Conservation (phyloP, 768 basidiomycete species). For the Kwoniella heveanensis region DNA sequence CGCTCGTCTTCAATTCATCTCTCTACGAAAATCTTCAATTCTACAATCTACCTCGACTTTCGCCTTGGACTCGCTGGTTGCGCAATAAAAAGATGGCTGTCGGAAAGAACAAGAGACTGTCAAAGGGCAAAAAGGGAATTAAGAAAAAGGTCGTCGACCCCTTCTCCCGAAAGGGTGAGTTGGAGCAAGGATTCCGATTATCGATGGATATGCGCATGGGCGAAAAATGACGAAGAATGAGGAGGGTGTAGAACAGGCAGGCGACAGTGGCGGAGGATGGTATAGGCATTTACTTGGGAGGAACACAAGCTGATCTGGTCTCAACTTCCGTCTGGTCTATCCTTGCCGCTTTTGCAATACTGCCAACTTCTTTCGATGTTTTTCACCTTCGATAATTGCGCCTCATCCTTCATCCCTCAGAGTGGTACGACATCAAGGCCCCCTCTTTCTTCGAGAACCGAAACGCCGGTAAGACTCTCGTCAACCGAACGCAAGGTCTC, state of each 20-base stretch:
- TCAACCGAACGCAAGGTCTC: constrained; percentile 95
- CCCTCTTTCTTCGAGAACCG: constrained; percentile 95
- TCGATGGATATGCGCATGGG: not conserved
- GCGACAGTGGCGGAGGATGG: not conserved
- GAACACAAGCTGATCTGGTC: not conserved
- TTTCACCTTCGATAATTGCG: not conserved
- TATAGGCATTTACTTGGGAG: not conserved
- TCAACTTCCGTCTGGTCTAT: no score
- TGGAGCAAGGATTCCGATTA: not conserved
- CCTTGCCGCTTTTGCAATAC: not conserved
- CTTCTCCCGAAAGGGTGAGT: constrained; percentile 94
- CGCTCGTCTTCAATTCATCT: no score
- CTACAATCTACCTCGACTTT: no score
- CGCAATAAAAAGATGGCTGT: constrained; percentile 49
- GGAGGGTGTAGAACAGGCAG: not conserved
- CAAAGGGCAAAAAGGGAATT: constrained; percentile 62
- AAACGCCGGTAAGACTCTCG: constrained; percentile 97
- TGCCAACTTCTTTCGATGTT: not conserved
- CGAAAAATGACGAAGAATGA: no score
- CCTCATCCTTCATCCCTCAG: constrained; percentile 57
- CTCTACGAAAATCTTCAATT: no score
- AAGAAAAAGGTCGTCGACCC: constrained; percentile 99
- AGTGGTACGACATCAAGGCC: constrained; percentile 99
- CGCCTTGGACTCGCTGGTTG: not conserved
- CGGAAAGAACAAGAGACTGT: constrained; percentile 75